These are phyloP conservation scores for Sordaria brevicollis DNA, from an alignment of 495 filamentous ascomycete species.

Conservation along the genomic window DNA sequence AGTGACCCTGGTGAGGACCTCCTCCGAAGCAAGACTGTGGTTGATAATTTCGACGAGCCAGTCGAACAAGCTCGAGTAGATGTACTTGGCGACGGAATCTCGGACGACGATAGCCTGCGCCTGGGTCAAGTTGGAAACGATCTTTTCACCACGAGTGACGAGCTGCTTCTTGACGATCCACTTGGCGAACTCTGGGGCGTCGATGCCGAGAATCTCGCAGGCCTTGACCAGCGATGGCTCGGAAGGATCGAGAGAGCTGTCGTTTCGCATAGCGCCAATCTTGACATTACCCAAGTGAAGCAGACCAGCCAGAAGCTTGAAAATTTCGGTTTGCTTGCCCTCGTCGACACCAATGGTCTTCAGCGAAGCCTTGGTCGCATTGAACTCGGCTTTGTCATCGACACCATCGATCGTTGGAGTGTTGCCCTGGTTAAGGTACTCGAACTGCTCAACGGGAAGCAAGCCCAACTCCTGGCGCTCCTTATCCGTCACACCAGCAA, in stretches of 20 bases:
- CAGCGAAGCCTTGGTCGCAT: constrained; percentile 75
- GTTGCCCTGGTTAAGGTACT: constrained; percentile 93
- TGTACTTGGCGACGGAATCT: constrained; percentile 96
- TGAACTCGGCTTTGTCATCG: constrained; percentile 91
- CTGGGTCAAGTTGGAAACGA: constrained; percentile 88
- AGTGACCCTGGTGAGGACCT: constrained; percentile 67
- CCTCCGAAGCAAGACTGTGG: constrained; percentile 75
- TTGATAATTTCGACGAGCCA: constrained; percentile 98
- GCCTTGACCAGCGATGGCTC: constrained; percentile 78
- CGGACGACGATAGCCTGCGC: constrained; percentile 90
- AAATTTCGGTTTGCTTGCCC: constrained; percentile 70
- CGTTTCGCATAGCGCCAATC: constrained; percentile 80
- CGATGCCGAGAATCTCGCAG: constrained; percentile 79
- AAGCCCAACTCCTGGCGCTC: constrained; percentile 72
- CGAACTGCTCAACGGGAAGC: constrained; percentile 76
- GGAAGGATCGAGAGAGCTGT: constrained; percentile 67
- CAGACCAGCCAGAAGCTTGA: constrained; percentile 82
- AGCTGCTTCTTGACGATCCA: constrained; percentile 99
- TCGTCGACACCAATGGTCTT: constrained; percentile 77
- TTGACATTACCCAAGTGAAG: constrained; percentile 95
- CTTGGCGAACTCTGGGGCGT: constrained; percentile 80
- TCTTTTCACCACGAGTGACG: constrained; percentile 93
- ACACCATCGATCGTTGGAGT: constrained; percentile 85
- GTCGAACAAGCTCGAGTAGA: constrained; percentile 97
- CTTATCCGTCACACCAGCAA: constrained; percentile 82